Conservation (phyloP, 164 flowering plant genomes). For the Umbellularia californica region DNA sequence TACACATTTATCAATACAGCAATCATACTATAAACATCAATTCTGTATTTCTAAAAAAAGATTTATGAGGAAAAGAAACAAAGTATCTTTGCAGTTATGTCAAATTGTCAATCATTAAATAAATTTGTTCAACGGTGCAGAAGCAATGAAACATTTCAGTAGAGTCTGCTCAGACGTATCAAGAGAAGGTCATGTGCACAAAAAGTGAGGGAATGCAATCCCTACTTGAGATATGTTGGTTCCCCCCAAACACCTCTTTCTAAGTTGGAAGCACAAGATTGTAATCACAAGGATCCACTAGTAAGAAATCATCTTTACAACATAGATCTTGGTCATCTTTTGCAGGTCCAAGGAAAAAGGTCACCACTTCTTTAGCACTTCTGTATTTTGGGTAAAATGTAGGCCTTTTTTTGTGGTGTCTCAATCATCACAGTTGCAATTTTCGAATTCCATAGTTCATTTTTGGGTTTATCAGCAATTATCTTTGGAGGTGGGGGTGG, state of each 20-base stretch:
- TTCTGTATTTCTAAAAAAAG: background rate
- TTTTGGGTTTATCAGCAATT: background rate
- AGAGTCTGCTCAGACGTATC: background rate
- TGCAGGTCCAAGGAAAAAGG: background rate
- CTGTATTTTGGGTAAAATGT: background rate
- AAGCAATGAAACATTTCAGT: background rate
- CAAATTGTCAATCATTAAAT: background rate
- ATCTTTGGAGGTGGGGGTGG: background rate
- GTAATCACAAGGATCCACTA: background rate
- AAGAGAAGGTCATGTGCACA: background rate
- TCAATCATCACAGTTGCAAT: background rate
- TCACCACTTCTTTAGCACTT: background rate
- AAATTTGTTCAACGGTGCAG: background rate
- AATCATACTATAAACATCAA: conserved; percentile 2
- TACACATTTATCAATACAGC: background rate
- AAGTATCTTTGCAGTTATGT: background rate
- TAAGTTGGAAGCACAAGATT: background rate
- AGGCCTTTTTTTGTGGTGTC: background rate
- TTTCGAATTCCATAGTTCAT: background rate
- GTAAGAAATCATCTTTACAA: background rate
- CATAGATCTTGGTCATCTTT: background rate
- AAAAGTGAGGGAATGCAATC: background rate
- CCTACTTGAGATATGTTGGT: background rate
- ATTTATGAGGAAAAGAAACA: background rate
- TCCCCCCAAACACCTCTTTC: background rate